Evolutionary conservation across 345 rosid genomes (phyloP), one percentile per base, ranked within the genome.

Genomic region (Cardamine chenopodiifolia): DNA sequence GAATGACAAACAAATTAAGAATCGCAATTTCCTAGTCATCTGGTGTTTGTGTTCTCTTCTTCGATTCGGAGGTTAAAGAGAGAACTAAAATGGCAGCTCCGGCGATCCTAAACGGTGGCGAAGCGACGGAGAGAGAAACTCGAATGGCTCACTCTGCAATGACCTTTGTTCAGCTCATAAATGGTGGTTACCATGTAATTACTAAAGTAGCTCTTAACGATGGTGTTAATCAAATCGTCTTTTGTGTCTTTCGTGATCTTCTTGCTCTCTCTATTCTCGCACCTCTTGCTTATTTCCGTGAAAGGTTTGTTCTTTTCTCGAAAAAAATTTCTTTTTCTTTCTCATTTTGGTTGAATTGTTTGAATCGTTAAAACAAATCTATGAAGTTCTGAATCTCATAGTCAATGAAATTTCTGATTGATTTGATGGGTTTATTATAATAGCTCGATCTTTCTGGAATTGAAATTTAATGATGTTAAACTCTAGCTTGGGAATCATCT

Each of bases 241-340:
- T 95, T 79, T 95, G 99, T 64, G 93, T 95, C 75, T 86, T 73
- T 70, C 95, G 97, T n/a, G 99, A 95, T 81, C 93, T 95, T 74
- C 75, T 95, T 74, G 99, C 97, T 53, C 92, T 92, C 77, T 69
- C 88, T 2, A 84, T 95, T 80, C 99, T 95, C 52, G 97, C 97
- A 15, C 97, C 97, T 32, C 32, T 85, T 42, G 99, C 99, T 77
- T 92, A 62, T 71, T 12, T 87, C 77, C 93, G 96, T 29, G 99
- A 95, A 76, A 95, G 78, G 99, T 95, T 15, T 14, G 17, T 15
- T 4, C 14, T 6, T 19, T 42, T 3, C 4, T 2, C 9, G n/a
- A n/a, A 25, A 22, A 26, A n/a, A 12, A 44, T 31, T 12, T 20
- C 54, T 64, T n/a, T 3, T 52, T 66, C 25, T 12, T 17, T 28